Evolutionary conservation across 2,329 filamentous ascomycete species (phyloP), one percentile per base, ranked within the genome.

Genomic region (Chaetoscypha palmicola): DNA sequence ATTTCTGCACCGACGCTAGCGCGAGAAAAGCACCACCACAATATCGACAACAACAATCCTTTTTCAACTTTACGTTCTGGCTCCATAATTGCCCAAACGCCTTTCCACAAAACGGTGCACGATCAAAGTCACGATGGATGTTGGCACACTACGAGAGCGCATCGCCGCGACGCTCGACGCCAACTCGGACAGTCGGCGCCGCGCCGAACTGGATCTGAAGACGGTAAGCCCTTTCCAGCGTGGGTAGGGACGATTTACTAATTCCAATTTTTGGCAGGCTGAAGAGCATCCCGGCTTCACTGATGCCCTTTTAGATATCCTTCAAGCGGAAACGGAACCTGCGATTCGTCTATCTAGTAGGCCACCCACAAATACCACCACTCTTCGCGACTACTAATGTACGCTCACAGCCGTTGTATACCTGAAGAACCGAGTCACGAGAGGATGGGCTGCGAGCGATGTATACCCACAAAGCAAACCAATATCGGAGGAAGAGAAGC

Each of bases 371-470:
- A 32, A 48, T 31, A 35, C 45, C 50, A 43, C 50, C 50, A 52
- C 56, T 50, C 48, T 57, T 28, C 52, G 32, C 53, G 50, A 49
- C 52, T 57, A 53, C 58, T 60, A 55, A 62, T 49, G 46, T 54
- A 49, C 48, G 38, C 48, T 41, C 54, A 50, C 66, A 96, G 91
- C 89, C 61, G 90, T 91, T 62, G 87, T 98, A 58, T 98, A 97
- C 69, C 80, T 97, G 65, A 98, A 98, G 72, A 97, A 98, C 70
- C 85, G 90, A 63, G 85, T 97, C 65, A 91, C 86, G 65, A 85
- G 90, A 63, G 89, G 87, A 59, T 98, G 92, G 92, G 77, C 83
- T 44, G 80, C 78, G 51, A 74, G 76, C 60, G 86, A 94, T 54
- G 84, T 91, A 54, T 81, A 76, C 62, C 77, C 81, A 51, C 50